A percentile compares a stretch with the other conserved stretches of the same genome.
Evolutionary conservation across 352 stramenopile genomes (phyloP).

Genomic region (Blastocystis sp.): DNA sequence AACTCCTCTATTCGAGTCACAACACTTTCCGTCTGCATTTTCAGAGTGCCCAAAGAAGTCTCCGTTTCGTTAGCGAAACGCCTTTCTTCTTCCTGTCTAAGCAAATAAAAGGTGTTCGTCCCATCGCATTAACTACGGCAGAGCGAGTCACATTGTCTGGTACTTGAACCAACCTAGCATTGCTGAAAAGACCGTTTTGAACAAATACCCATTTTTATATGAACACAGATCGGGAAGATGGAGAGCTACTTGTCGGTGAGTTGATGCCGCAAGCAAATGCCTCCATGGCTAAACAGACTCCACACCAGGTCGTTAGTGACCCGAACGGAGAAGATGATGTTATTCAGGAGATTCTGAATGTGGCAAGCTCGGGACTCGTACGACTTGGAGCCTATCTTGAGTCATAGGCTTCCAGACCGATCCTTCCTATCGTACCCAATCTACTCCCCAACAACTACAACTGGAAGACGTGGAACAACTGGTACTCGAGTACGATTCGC

Average conservation of each 20-base stretch:
- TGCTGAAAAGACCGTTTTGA: too few relatives aligned
- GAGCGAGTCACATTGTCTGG: too few relatives aligned
- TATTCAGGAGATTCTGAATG: neutral
- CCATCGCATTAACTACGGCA: too few relatives aligned
- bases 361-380: neutral
- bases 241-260: conserved; percentile 9
- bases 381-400: neutral
- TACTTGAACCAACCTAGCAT: too few relatives aligned
- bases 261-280: too few relatives aligned
- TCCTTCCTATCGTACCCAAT: neutral
- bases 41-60: too few relatives aligned
- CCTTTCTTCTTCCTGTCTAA: too few relatives aligned
- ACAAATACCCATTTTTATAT: neutral
- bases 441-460: neutral
- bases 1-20: neutral
- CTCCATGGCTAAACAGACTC: too few relatives aligned
- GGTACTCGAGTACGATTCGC: neutral
- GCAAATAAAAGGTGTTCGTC: too few relatives aligned
- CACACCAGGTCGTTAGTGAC: neutral
- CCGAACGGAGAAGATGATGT: neutral
- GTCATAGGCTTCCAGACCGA: neutral
- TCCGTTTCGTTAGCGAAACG: too few relatives aligned
- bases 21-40: neutral
- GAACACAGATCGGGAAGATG: conserved; percentile 48
- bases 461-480: neutral